These are phyloP conservation scores for Hericium alpestre DNA, from an alignment of 768 basidiomycete genomes.

Conservation along the genomic window DNA sequence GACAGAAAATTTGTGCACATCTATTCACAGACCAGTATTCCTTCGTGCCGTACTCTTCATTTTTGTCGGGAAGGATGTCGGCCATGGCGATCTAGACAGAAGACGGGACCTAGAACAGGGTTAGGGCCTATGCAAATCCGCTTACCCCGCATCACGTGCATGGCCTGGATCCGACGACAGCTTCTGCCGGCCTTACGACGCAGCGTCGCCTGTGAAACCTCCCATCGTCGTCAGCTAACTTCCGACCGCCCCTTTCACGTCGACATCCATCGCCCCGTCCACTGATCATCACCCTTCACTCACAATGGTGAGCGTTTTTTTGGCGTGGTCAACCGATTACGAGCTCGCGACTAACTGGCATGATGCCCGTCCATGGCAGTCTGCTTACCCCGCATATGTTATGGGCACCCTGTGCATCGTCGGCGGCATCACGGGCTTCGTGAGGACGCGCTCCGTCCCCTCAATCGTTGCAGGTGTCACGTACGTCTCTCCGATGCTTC, in stretches of 20 bases:
- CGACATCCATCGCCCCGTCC: not conserved
- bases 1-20: not conserved
- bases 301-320: not conserved
- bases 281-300: not conserved
- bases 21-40: conserved; percentile 46
- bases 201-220: not conserved
- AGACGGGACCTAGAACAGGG: not conserved
- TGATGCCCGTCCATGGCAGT: conserved; percentile 29
- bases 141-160: not conserved
- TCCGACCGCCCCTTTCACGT: not conserved
- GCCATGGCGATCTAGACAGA: conserved; percentile 1
- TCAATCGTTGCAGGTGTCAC: conserved; percentile 75
- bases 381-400: conserved; percentile 69
- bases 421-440: conserved; percentile 68
- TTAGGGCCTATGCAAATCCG: not conserved
- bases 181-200: not conserved
- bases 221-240: not conserved
- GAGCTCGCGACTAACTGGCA: too few relatives aligned
- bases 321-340: too few relatives aligned
- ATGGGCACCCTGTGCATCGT: conserved; percentile 71
- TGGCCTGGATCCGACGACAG: not conserved
- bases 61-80: conserved; percentile 41
- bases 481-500: conserved; percentile 28
- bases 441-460: conserved; percentile 64
- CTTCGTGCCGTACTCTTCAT: conserved; percentile 58